Evolutionary conservation across 257 asterid genomes (phyloP).

Genomic region (Mitragyna speciosa): DNA sequence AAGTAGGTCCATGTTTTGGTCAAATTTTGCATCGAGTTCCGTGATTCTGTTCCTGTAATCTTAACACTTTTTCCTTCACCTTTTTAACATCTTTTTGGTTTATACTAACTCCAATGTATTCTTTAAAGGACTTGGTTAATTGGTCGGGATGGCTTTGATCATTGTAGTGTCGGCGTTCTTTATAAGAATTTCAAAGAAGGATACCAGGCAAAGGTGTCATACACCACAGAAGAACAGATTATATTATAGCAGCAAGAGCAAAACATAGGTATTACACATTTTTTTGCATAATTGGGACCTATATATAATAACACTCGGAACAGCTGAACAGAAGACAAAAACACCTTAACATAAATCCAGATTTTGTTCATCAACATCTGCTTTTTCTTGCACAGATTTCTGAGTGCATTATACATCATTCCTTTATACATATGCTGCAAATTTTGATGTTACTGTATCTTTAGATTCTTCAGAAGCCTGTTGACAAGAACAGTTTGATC

Average conservation of each 20-base stretch:
- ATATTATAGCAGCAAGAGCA: neutral
- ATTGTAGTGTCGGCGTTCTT: neutral
- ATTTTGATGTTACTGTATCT: conserved; percentile 34
- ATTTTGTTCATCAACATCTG: conserved; percentile 14
- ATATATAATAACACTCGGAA: conserved; percentile 9
- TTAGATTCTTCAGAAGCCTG: conserved; percentile 75
- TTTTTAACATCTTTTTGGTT: neutral
- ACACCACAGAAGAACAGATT: neutral
- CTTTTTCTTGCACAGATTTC: neutral
- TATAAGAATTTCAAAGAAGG: neutral
- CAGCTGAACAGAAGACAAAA: neutral
- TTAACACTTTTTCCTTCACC: neutral
- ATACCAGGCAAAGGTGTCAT: neutral
- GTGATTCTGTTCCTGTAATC: neutral
- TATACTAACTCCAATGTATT: neutral
- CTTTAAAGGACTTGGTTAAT: neutral
- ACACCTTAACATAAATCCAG: neutral
- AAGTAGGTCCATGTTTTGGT: too few relatives aligned
- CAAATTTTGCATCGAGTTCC: neutral
- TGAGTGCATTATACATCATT: neutral
- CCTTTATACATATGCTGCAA: neutral
- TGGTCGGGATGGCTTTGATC: too few relatives aligned
- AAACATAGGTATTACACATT: neutral
- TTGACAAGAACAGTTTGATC: neutral
- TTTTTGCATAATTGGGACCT: neutral